Base-by-base conservation (phyloP, 106 monocot genomes). In the Allium cepa region DNA sequence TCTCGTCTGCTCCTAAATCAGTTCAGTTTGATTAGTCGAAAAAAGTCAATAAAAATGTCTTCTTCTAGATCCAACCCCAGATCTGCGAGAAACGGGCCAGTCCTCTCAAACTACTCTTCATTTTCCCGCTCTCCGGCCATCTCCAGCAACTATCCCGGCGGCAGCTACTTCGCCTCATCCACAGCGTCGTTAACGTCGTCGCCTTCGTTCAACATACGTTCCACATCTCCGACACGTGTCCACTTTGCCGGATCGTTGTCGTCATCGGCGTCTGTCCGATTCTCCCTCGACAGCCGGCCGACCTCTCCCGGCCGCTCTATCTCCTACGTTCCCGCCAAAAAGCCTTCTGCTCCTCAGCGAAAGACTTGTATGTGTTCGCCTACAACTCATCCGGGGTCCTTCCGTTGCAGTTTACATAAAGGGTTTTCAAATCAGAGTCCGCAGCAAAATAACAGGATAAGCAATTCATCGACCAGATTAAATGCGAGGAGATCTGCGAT, bases 361-460 rank as follows among this genome's bases (percentile, higher is more conserved):
- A 71, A 75, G 66, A 85, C 82, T 13, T 95, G 95, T 76, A 78
- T 82, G 81, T 95, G 95, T 73, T 83, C 95, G 2, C 95, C 95
- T 48, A 95, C 91, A 46, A 91, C 81, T 3, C 95, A 95, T 18
- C 95, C 95, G 0, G 95, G 95, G 1, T 95, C 95, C 7, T 95
- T 95, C 79, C 82, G 95, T 0, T 95, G 95, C 75, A 77, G 79
- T 26, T 83, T 91, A 46, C 95, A 95, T 77, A 91, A 83, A 75
- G 78, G 72, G 13, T 14, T 62, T 17, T 27, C 58, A 0, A 26
- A 10, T 48, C 63, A 57, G 17, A 13, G 9, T 10, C 9, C 46
- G 13, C 69, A 55, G 10, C 71, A 22, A 10, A 8, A 48, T 5
- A 9, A 58, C 53, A 60, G 52, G 47, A 50, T 78, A 55, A 75